Conservation (phyloP, 2,329 filamentous ascomycete species). For the Clathrospora elynae region DNA sequence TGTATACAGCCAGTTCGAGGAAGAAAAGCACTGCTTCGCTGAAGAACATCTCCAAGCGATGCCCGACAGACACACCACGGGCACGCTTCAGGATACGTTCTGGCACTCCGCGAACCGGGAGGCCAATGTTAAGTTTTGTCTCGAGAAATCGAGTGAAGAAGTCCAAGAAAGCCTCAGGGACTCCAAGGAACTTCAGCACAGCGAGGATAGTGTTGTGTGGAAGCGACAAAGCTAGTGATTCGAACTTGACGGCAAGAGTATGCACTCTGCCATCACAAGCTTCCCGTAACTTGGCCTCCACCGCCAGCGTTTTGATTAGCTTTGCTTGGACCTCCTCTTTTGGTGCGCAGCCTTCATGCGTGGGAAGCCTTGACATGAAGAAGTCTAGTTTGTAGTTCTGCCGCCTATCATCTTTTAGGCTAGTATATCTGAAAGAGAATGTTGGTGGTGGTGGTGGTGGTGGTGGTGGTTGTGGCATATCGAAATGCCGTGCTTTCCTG, state of each 20-base stretch:
- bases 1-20: conserved; percentile 30
- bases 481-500: neutral
- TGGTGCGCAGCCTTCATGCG: conserved; percentile 12
- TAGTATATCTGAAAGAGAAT: conserved; percentile 2
- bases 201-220: conserved; percentile 64
- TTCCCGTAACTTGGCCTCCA: conserved; percentile 28
- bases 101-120: conserved; percentile 23
- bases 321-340: conserved; percentile 25
- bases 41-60: conserved; percentile 33
- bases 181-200: conserved; percentile 63
- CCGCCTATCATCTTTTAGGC: conserved; percentile 22
- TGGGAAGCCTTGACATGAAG: conserved; percentile 36
- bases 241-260: conserved; percentile 29
- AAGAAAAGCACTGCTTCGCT: conserved; percentile 37
- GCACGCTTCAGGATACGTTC: conserved; percentile 25
- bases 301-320: conserved; percentile 34
- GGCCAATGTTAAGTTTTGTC: conserved; percentile 32
- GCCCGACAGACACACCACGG: conserved; percentile 28
- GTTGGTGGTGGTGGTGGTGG: conserved; percentile 3
- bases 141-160: conserved; percentile 62
- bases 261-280: conserved; percentile 23
- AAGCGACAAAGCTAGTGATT: conserved; percentile 63
- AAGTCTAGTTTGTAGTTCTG: conserved; percentile 25
- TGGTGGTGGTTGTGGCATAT: conserved; percentile 4
- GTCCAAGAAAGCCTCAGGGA: conserved; percentile 60